Base-by-base conservation (phyloP, 2,329 filamentous ascomycete species). In the Exophiala alcalophila region DNA sequence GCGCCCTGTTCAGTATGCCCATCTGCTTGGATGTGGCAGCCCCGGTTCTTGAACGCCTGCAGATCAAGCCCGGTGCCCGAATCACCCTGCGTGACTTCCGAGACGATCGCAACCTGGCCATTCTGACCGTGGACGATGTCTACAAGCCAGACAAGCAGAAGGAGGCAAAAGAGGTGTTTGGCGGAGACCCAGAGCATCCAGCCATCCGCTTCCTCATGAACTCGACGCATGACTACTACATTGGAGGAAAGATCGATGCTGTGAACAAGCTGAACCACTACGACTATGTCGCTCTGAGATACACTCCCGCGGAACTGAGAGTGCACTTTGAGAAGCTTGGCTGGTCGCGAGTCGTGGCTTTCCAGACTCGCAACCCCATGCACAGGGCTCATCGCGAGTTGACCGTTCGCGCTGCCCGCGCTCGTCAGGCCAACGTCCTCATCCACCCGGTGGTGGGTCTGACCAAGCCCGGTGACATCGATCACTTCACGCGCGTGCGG, bases 291-390 rank as follows among this genome's bases (percentile, higher is more conserved):
- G 92, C 86, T 61, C 80, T 97, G 47, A 83, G 92, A 74, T 97
- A 86, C 87, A 94, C 92, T 8, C 92, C 92, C 53, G 84, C 92
- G 34, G 92, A 98, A 73, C 78, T 98, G 60, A 87, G 92, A 60
- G 76, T 87, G 54, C 91, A 97, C 77, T 98, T 98, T 65, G 92
- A 97, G 78, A 98, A 98, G 80, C 88, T 98, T 59, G 92, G 92
- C 71, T 98, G 92, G 92, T 83, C 86, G 68, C 84, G 84, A 68
- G 91, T 98, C 58, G 92, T 98, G 54, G 92, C 92, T 63, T 98
- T 98, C 84, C 92, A 98, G 78, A 98, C 92, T 55, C 77, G 90
- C 67, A 98, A 98, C 74, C 92, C 92, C 59, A 98, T 98, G 92
- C 92, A 98, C 76, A 86, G 92, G 62, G 92, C 92, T 66, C 92